These are phyloP conservation scores for Penicillium coffeae DNA, from an alignment of 495 filamentous ascomycete genomes.

Conservation along the genomic window DNA sequence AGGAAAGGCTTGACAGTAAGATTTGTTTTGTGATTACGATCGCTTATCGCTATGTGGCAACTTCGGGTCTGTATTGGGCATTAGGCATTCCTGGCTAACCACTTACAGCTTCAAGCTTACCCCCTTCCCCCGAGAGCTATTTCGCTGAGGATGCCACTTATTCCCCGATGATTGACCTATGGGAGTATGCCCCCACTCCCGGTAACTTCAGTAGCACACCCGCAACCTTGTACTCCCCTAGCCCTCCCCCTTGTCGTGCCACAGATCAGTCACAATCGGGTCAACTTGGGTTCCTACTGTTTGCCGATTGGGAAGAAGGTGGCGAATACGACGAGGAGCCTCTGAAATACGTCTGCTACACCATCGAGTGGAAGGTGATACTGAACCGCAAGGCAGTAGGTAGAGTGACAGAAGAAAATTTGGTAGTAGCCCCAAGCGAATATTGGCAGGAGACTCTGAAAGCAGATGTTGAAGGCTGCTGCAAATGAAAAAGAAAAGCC, in stretches of 20 bases:
- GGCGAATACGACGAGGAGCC: too few relatives aligned
- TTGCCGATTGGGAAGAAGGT: not conserved
- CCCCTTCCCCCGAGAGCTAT: conserved; percentile 9
- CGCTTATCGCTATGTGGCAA: conserved; percentile 14
- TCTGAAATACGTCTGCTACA: too few relatives aligned
- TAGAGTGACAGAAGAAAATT: too few relatives aligned
- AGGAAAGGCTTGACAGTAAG: too few relatives aligned
- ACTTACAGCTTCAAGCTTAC: conserved; percentile 10
- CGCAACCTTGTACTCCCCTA: conserved; percentile 1
- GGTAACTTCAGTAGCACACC: conserved; percentile 10
- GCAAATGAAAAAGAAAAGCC: not conserved
- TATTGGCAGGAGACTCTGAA: too few relatives aligned
- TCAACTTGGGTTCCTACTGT: not conserved
- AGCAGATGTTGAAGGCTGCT: too few relatives aligned
- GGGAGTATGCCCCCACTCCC: too few relatives aligned
- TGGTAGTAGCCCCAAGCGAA: too few relatives aligned
- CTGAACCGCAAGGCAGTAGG: too few relatives aligned
- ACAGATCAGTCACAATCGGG: conserved; percentile 1
- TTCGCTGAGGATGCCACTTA: conserved; percentile 11
- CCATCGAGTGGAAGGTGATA: too few relatives aligned
- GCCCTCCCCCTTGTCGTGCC: not conserved
- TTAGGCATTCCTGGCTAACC: too few relatives aligned
- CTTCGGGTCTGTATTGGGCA: conserved; percentile 15
- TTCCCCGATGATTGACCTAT: conserved; percentile 7
- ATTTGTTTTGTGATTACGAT: conserved; percentile 14